Evolutionary conservation across 2,329 filamentous ascomycete genomes (phyloP).

Genomic region (Aspergillus japonicus): DNA sequence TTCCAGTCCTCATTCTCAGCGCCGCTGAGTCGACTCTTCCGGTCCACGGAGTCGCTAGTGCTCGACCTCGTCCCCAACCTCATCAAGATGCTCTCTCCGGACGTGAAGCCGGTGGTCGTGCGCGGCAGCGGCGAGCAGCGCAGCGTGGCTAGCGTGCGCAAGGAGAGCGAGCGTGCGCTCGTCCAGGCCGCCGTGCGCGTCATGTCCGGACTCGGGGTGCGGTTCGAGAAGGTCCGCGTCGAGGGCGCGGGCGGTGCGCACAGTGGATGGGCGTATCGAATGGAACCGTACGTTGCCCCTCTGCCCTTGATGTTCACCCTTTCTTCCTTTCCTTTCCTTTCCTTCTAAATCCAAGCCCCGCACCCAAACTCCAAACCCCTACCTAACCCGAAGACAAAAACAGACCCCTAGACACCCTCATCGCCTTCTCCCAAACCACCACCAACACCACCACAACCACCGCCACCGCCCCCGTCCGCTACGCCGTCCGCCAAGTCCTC

Average conservation of each 20-base stretch:
- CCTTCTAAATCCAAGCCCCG: too few relatives aligned
- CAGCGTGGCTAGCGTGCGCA: constrained; percentile 79
- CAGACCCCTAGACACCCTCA: constrained; percentile 71
- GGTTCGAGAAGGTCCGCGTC: constrained; percentile 76
- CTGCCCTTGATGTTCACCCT: too few relatives aligned
- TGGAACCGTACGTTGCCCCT: constrained; percentile 75
- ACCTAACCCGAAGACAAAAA: neutral
- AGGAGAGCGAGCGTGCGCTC: constrained; percentile 78
- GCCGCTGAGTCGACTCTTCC: constrained; percentile 72
- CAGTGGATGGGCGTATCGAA: constrained; percentile 79
- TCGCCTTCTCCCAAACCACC: constrained; percentile 57
- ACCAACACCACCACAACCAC: constrained; percentile 48
- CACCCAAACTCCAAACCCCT: too few relatives aligned
- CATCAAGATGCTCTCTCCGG: constrained; percentile 77
- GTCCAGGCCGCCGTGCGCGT: constrained; percentile 76
- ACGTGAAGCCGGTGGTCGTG: constrained; percentile 87
- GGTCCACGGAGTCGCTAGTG: constrained; percentile 72
- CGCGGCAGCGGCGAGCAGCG: constrained; percentile 64
- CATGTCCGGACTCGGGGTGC: constrained; percentile 78
- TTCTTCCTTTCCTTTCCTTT: too few relatives aligned
- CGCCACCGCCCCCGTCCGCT: constrained; percentile 73
- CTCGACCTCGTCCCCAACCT: constrained; percentile 84
- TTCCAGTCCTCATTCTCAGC: constrained; percentile 72
- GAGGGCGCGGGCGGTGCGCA: constrained; percentile 63
- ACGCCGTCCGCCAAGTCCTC: constrained; percentile 87